Evolutionary conservation across 2,329 filamentous ascomycete species (phyloP).

Genomic region (Ilyonectria mors-panacis): DNA sequence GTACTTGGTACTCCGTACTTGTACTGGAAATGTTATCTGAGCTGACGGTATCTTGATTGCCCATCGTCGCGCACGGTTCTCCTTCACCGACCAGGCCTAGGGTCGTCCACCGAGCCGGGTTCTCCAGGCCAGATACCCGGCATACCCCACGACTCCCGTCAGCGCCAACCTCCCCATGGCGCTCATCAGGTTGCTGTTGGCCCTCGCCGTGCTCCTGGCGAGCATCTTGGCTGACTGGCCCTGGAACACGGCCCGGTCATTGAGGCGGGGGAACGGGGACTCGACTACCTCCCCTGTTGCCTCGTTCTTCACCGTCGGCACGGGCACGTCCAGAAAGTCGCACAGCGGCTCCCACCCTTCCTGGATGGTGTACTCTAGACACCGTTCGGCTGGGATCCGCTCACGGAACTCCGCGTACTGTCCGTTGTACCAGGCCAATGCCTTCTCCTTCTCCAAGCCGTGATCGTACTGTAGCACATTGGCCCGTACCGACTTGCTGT

Average conservation of each 20-base stretch:
- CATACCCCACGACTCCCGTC: constrained; percentile 47
- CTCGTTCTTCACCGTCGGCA: constrained; percentile 53
- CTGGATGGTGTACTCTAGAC: constrained; percentile 57
- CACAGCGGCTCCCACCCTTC: constrained; percentile 61
- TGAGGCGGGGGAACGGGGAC: constrained; percentile 52
- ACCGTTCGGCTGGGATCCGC: constrained; percentile 51
- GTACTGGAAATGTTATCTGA: neutral
- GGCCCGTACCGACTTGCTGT: constrained; percentile 47
- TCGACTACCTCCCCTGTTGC: constrained; percentile 50
- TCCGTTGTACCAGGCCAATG: constrained; percentile 54
- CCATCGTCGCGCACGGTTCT: constrained; percentile 19
- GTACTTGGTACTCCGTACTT: neutral
- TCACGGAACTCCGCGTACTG: constrained; percentile 56
- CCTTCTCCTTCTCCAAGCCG: constrained; percentile 54
- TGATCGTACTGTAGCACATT: constrained; percentile 51
- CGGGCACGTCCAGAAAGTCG: constrained; percentile 54
- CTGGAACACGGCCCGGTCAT: constrained; percentile 49
- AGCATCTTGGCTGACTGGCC: constrained; percentile 26
- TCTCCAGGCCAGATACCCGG: constrained; percentile 49
- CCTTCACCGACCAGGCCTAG: constrained; percentile 26
- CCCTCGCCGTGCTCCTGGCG: constrained; percentile 38
- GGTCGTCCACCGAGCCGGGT: constrained; percentile 47
- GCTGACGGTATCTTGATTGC: constrained; percentile 20
- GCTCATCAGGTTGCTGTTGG: constrained; percentile 45
- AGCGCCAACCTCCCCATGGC: constrained; percentile 44